Evolutionary conservation across 192 early-diverging fungal genomes (phyloP), one percentile per base, ranked within the genome.

Genomic region (Phycomyces blakesleeanus): DNA sequence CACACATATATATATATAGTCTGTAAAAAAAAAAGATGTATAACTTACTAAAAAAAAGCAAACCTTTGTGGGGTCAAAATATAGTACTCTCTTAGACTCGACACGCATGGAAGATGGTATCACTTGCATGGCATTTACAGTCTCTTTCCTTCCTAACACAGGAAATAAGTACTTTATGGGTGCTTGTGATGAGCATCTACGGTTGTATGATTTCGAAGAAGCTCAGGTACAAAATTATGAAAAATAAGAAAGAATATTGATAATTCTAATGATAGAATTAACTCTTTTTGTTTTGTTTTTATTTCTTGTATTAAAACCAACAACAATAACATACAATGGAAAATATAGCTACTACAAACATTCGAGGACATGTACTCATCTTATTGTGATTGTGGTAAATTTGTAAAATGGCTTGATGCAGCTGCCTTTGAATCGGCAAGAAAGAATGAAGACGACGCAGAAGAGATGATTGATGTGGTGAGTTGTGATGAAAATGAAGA

Each of bases 41-140:
- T n/a, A n/a, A n/a, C n/a, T n/a, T n/a, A n/a, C n/a, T n/a, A n/a
- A n/a, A n/a, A n/a, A n/a, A n/a, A n/a, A n/a, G n/a, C 50, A 38
- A 39, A 9, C 21, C 2, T 14, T 7, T 9, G 34, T 40, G 26
- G 8, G 15, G n/a, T 6, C 7, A 6, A 18, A 54, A 56, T 29
- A 41, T 66, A 85, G 83, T 14, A 81, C 82, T 57, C 73, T 93
- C 25, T 58, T 85, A 24, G 83, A 83, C 27, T 72, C 81, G 29
- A 85, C 70, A n/a, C 78, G 81, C 50, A 87, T 96, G 78, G 79
- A 75, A 16, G 94, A 96, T 59, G 93, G 91, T n/a, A 80, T 92
- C 21, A 96, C 93, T 3, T 95, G 93, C 73, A 98, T 98, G 94
- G 93, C 93, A 14, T 98, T 98, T 77, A 93, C 88, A 0, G 88